Evolutionary conservation across 2,329 filamentous ascomycete species (phyloP).

Genomic region (Davidsoniella australis): DNA sequence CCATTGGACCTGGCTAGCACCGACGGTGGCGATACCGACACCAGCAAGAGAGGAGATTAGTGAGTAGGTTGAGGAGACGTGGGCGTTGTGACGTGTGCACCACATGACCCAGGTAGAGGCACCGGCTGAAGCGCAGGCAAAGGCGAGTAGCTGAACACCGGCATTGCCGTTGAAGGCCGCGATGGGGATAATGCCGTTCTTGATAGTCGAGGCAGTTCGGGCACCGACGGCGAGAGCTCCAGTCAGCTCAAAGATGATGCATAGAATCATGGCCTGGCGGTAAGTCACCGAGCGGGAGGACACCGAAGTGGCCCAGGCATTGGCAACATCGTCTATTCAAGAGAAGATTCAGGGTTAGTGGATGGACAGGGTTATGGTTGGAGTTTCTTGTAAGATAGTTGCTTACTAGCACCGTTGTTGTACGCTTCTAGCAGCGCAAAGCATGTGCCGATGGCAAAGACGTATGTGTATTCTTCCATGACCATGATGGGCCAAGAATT

Average conservation of each 20-base stretch:
- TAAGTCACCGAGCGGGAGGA: constrained; percentile 63
- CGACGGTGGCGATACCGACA: constrained; percentile 51
- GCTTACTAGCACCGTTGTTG: constrained; percentile 65
- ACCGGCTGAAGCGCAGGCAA: constrained; percentile 45
- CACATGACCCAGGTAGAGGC: constrained; percentile 64
- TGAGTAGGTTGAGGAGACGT: constrained; percentile 58
- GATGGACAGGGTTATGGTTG: background rate
- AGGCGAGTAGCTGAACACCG: constrained; percentile 51
- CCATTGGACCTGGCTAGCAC: constrained; percentile 46
- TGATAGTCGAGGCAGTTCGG: constrained; percentile 60
- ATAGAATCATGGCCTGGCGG: constrained; percentile 49
- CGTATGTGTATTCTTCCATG: constrained; percentile 47
- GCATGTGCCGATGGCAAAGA: constrained; percentile 59
- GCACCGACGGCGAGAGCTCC: constrained; percentile 51
- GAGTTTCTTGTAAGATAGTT: constrained; percentile 3
- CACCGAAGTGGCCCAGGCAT: constrained; percentile 66
- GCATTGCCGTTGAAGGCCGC: constrained; percentile 41
- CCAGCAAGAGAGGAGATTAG: constrained; percentile 52
- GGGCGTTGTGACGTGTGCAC: constrained; percentile 57
- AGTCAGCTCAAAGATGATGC: constrained; percentile 49
- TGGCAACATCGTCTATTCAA: constrained; percentile 58
- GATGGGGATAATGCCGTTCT: constrained; percentile 56
- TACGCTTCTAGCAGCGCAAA: constrained; percentile 62
- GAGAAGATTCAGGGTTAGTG: constrained; percentile 1
- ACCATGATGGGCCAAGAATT: constrained; percentile 26